Conservation (phyloP, 345 rosid species). For the Excoecaria agallocha region DNA sequence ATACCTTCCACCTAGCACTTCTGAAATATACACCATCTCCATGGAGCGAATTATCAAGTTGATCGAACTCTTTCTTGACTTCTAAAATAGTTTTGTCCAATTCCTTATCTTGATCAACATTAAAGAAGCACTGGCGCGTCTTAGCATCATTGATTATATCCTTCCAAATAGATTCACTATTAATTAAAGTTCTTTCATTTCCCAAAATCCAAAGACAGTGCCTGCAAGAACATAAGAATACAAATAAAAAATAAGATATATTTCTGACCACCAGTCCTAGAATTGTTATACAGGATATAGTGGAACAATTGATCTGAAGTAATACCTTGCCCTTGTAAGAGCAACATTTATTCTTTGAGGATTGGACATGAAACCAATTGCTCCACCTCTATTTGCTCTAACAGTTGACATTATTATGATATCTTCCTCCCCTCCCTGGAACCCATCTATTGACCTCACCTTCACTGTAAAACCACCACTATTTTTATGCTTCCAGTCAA, state of each 20-base stretch:
- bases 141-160: constrained; percentile 39
- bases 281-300: neutral
- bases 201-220: constrained; percentile 59
- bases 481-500: neutral
- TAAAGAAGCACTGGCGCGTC: constrained; percentile 37
- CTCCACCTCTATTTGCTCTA: constrained; percentile 16
- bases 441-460: constrained; percentile 20
- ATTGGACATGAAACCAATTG: constrained; percentile 20
- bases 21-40: constrained; percentile 32
- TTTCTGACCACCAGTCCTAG: neutral
- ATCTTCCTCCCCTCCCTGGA: constrained; percentile 22
- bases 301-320: neutral
- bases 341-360: constrained; percentile 18
- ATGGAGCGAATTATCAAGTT: constrained; percentile 40
- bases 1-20: constrained; percentile 49
- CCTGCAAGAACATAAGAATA: constrained; percentile 19
- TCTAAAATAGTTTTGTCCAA: constrained; percentile 32
- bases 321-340: constrained; percentile 28
- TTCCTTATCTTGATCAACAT: constrained; percentile 37
- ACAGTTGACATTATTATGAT: constrained; percentile 21
- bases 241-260: neutral
- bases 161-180: constrained; percentile 39
- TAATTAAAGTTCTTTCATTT: constrained; percentile 35
- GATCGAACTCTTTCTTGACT: constrained; percentile 40
- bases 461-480: constrained; percentile 14